Conservation (phyloP, 2,329 filamentous ascomycete genomes). For the Aureobasidium sp. region DNA sequence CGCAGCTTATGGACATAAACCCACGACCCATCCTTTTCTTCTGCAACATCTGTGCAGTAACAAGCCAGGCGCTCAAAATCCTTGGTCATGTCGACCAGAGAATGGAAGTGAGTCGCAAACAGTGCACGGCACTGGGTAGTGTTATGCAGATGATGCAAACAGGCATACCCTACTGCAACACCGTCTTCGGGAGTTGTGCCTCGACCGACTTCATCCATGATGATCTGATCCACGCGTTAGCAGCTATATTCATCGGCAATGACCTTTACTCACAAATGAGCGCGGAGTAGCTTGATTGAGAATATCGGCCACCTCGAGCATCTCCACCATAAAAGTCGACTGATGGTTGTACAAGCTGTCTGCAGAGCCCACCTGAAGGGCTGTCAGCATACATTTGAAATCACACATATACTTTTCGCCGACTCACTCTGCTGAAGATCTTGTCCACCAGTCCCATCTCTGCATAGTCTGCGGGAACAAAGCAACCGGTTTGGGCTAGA, state of each 20-base stretch:
- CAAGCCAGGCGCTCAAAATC: slow-evolving; percentile 55
- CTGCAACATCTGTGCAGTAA: slow-evolving; percentile 86
- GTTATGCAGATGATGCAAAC: slow-evolving; percentile 72
- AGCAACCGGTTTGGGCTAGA: slow-evolving; percentile 85
- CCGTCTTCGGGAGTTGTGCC: slow-evolving; percentile 93
- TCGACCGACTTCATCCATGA: slow-evolving; percentile 97
- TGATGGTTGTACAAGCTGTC: slow-evolving; percentile 93
- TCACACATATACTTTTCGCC: neutral
- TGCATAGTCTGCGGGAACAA: slow-evolving; percentile 82
- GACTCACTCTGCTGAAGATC: slow-evolving; percentile 68
- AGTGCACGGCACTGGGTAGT: slow-evolving; percentile 72
- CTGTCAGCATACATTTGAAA: neutral
- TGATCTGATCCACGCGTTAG: slow-evolving; percentile 30
- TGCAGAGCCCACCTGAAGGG: slow-evolving; percentile 57
- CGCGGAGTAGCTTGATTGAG: slow-evolving; percentile 73
- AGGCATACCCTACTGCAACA: slow-evolving; percentile 81
- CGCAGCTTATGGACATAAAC: slow-evolving; percentile 78
- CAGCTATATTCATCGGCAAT: neutral
- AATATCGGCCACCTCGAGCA: slow-evolving; percentile 92
- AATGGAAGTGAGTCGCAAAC: slow-evolving; percentile 95
- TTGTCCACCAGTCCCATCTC: slow-evolving; percentile 90
- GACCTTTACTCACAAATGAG: slow-evolving; percentile 55
- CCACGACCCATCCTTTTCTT: slow-evolving; percentile 61
- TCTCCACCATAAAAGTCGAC: slow-evolving; percentile 99
- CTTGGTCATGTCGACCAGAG: slow-evolving; percentile 67